A percentile compares a stretch with the other conserved stretches of the same genome.
Evolutionary conservation across 345 rosid genomes (phyloP).

Genomic region (Eucalyptus virginea): DNA sequence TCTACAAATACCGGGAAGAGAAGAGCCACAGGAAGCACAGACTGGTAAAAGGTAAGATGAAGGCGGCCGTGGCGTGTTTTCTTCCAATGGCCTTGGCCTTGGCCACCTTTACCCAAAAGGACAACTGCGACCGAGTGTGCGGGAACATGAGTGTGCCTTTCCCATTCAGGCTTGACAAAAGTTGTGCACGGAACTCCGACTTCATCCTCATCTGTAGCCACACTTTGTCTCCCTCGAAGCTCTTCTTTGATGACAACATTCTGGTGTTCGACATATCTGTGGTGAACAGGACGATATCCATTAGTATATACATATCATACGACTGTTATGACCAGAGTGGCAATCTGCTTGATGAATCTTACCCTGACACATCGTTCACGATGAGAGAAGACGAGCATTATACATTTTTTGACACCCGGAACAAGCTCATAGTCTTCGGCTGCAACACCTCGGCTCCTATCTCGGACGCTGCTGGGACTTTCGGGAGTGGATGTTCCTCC

Average conservation of each 20-base stretch:
- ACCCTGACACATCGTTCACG: neutral
- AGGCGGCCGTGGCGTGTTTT: no score
- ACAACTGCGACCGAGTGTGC: no score
- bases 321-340: neutral
- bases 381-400: neutral
- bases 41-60: no score
- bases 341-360: neutral
- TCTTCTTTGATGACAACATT: rapidly evolving
- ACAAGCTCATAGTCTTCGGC: neutral
- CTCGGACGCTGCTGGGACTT: neutral
- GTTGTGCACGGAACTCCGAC: no score
- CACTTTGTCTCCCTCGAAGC: neutral
- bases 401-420: neutral
- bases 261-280: neutral
- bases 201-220: neutral
- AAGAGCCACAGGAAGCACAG: neutral
- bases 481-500: no score
- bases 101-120: neutral
- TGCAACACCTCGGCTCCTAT: neutral
- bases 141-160: no score
- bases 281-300: neutral
- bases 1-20: neutral
- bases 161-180: no score
- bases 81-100: neutral
- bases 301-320: neutral